Evolutionary conservation across 768 basidiomycete genomes (phyloP).

Genomic region (Botryobasidium botryosum): DNA sequence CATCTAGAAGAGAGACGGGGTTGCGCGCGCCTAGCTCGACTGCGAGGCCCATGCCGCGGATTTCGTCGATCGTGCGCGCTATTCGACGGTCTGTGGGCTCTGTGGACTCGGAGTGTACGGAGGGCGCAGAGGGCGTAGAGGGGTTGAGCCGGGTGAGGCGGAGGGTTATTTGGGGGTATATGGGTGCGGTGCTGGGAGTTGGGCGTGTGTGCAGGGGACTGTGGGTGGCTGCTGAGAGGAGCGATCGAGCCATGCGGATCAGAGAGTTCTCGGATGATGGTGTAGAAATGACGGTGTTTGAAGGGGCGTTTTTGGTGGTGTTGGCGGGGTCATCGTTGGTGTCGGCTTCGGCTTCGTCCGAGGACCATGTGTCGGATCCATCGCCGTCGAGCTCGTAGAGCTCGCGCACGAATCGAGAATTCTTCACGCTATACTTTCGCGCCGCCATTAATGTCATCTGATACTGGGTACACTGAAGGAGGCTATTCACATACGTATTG

Average conservation of each 20-base stretch:
- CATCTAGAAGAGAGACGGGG: constrained; percentile 15
- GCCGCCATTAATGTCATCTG: not conserved
- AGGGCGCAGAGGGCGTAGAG: too few relatives aligned
- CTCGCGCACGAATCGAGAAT: constrained; percentile 57
- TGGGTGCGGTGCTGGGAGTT: constrained; percentile 24
- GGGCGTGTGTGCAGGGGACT: constrained; percentile 30
- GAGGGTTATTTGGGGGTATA: constrained; percentile 26
- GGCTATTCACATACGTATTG: constrained; percentile 49
- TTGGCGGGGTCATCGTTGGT: constrained; percentile 9
- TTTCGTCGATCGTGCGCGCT: constrained; percentile 33
- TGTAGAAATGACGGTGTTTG: not conserved
- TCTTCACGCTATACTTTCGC: constrained; percentile 42
- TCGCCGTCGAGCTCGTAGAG: constrained; percentile 78
- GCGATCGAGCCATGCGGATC: constrained; percentile 47
- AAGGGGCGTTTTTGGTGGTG: constrained; percentile 34
- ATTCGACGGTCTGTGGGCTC: constrained; percentile 37
- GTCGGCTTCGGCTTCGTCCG: constrained; percentile 27
- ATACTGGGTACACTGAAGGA: not conserved
- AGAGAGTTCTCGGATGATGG: constrained; percentile 41
- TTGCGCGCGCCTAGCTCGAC: constrained; percentile 43
- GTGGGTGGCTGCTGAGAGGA: constrained; percentile 44
- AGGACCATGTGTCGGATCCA: constrained; percentile 43
- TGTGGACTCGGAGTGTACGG: constrained; percentile 17
- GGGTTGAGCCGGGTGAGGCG: constrained; percentile 60
- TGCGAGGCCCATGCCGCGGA: constrained; percentile 45